Percentiles rank a stretch among this genome's conserved stretches.
Evolutionary conservation across 140 eudicot species (phyloP).

Genomic region (Erigeron philadelphicus): DNA sequence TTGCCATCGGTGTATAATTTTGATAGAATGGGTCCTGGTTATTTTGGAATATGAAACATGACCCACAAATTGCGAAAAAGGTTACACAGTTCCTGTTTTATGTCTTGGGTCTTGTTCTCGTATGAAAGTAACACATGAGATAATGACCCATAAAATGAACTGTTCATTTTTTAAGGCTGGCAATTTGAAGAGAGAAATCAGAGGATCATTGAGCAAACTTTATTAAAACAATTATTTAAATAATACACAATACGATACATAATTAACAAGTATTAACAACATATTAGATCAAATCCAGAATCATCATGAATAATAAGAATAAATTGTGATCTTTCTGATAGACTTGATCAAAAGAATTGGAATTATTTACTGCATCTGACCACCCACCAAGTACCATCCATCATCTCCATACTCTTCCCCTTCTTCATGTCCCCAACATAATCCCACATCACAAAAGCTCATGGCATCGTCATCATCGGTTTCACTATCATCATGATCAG

Average conservation of each 20-base stretch:
- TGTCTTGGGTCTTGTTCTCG: too few relatives aligned
- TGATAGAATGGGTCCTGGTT: constrained; percentile 5
- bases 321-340: constrained; percentile 17
- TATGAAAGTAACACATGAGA: neutral
- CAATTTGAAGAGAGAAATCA: too few relatives aligned
- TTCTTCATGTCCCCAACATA: constrained; percentile 30
- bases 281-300: constrained; percentile 4
- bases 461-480: constrained; percentile 26
- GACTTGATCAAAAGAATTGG: constrained; percentile 27
- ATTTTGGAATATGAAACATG: neutral
- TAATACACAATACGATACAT: constrained; percentile 20
- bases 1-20: neutral
- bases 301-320: constrained; percentile 21
- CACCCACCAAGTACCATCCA: constrained; percentile 40
- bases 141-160: neutral
- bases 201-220: too few relatives aligned
- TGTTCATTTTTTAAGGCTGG: too few relatives aligned
- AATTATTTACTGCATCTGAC: constrained; percentile 23
- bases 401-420: constrained; percentile 31
- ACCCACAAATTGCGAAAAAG: neutral
- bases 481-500: neutral
- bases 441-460: constrained; percentile 44
- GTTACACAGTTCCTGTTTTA: too few relatives aligned
- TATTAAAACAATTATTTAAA: neutral
- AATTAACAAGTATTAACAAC: constrained; percentile 22